Evolutionary conservation across 2,329 filamentous ascomycete species (phyloP), one percentile per base, ranked within the genome.

Genomic region (Colletotrichum sojae): DNA sequence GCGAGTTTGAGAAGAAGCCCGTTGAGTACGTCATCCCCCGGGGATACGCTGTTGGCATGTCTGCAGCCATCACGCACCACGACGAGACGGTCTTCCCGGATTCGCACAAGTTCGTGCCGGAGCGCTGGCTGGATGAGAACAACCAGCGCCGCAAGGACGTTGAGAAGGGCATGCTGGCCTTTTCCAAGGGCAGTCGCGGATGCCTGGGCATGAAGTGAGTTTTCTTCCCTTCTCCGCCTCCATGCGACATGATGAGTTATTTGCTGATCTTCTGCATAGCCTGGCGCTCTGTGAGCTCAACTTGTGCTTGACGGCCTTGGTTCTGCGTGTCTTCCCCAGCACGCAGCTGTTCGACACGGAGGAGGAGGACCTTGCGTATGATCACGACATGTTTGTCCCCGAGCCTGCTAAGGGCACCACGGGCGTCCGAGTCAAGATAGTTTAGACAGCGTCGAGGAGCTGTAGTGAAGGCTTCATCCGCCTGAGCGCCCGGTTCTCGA

Each of bases 171-270:
- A 76, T 84, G 51, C 74, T 84, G 15, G 63, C 81, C 1, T 85
- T 85, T 69, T 80, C 78, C 3, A 82, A 79, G 56, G 83, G 82
- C 2, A 76, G 77, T 4, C 73, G 83, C 15, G 75, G 75, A n/a
- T 85, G 84, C 63, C 74, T 85, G 4, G 83, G 84, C 16, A 76
- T 76, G 67, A 78, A 80, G 78, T 80, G 69, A 72, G 71, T 69
- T 39, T 31, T 6, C 22, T 25, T 49, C 9, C 4, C 36, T 4
- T 43, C 6, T 5, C 4, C 22, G 22, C 22, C 22, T 25, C 22
- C 3, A 25, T 40, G 18, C 13, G 6, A 20, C n/a, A 4, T 39
- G 6, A 6, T 20, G 20, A 55, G 49, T 57, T 4, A 8, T 16
- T 52, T 65, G 20, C 64, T 73, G 20, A 73, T 25, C 13, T 22